phyloP scores from a whole-genome alignment of 176 grass and related monocot species.

The Musa schizocarpa region DNA sequence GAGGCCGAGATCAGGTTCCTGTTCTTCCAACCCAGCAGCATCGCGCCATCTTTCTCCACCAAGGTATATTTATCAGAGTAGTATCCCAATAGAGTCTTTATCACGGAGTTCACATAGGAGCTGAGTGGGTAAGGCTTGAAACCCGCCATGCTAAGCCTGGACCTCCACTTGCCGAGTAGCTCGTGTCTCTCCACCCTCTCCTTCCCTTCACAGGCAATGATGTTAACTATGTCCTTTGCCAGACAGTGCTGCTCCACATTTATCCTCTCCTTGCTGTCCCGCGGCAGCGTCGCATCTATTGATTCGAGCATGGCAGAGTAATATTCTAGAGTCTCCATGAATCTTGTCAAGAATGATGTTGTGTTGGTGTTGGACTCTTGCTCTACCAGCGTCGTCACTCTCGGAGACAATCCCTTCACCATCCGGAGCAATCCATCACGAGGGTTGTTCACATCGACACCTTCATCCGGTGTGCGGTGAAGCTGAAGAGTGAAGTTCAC shows the following conservation, averaged over 20 bases:
- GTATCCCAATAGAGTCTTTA: slow-evolving; percentile 63
- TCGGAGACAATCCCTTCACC: slow-evolving; percentile 84
- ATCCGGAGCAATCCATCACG: slow-evolving; percentile 81
- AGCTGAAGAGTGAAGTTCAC: slow-evolving; percentile 92
- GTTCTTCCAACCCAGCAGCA: slow-evolving; percentile 88
- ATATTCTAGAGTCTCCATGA: slow-evolving; percentile 77
- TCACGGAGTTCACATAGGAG: slow-evolving; percentile 83
- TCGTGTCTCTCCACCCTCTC: slow-evolving; percentile 83
- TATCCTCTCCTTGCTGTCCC: slow-evolving; percentile 77
- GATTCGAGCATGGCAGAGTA: slow-evolving; percentile 95
- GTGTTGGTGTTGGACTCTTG: slow-evolving; percentile 99
- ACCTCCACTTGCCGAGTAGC: slow-evolving; percentile 91
- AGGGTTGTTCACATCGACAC: slow-evolving; percentile 81
- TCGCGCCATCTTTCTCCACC: slow-evolving; percentile 67
- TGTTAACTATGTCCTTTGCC: slow-evolving; percentile 94
- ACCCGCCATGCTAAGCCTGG: slow-evolving; percentile 87
- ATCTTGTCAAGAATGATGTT: slow-evolving; percentile 71
- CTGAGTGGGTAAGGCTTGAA: slow-evolving; percentile 82
- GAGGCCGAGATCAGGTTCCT: slow-evolving; percentile 94
- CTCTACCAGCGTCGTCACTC: slow-evolving; percentile 87
- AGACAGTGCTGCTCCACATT: slow-evolving; percentile 92
- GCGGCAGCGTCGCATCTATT: slow-evolving; percentile 50
- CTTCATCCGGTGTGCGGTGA: slow-evolving; percentile 85
- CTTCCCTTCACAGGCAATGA: slow-evolving; percentile 88
- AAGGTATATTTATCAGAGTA: slow-evolving; percentile 86